phyloP scores from a whole-genome alignment of 2,329 filamentous ascomycete species.

The Penicillium sp. region DNA sequence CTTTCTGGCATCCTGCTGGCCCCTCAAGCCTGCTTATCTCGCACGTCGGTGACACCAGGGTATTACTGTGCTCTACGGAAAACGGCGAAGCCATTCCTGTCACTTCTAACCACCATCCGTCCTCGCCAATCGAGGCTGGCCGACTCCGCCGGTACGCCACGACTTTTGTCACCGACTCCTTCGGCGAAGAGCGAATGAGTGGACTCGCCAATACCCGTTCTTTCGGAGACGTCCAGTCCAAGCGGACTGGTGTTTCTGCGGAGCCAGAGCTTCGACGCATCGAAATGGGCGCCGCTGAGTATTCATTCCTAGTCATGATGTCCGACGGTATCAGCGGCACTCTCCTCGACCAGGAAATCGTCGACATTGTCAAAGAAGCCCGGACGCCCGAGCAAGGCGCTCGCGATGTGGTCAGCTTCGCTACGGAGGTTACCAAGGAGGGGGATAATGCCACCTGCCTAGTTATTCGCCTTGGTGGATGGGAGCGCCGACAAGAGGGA shows the following conservation, averaged over 20 bases:
- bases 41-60: conserved; percentile 89
- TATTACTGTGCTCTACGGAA: conserved; percentile 80
- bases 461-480: conserved; percentile 60
- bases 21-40: conserved; percentile 79
- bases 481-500: conserved; percentile 66
- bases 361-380: conserved; percentile 92
- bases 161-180: conserved; percentile 88
- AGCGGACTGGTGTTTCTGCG: conserved; percentile 88
- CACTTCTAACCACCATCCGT: conserved; percentile 89
- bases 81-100: conserved; percentile 75
- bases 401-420: conserved; percentile 73
- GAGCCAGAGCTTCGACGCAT: conserved; percentile 82
- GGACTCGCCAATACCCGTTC: conserved; percentile 90
- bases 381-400: conserved; percentile 83
- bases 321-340: conserved; percentile 85
- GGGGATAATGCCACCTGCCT: conserved; percentile 62
- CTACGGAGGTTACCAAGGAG: conserved; percentile 71
- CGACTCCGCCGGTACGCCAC: conserved; percentile 80
- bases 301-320: conserved; percentile 81
- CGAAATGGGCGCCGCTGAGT: conserved; percentile 77
- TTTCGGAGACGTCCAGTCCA: conserved; percentile 87
- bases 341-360: conserved; percentile 87
- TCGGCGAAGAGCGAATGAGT: conserved; percentile 92
- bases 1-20: conserved; percentile 90
- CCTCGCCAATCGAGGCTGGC: conserved; percentile 75